Evolutionary conservation across 1,284 basidiomycete genomes (phyloP).

Genomic region (Veloboletus limbatus): DNA sequence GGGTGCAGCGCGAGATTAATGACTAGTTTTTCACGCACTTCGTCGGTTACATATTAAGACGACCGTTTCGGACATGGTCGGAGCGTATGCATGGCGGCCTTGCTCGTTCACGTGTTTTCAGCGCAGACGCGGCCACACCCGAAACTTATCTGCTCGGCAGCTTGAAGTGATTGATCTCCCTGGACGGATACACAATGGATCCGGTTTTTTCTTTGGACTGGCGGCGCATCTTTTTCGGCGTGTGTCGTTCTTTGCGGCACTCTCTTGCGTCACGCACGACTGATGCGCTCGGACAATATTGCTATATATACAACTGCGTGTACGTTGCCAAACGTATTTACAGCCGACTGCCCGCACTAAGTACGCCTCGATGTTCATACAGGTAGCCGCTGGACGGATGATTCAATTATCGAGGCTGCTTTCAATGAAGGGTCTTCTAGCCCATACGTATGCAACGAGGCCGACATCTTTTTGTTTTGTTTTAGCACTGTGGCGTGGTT

Average conservation of each 20-base stretch:
- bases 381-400: background rate
- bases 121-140: background rate
- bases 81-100: constrained; percentile 7
- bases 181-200: constrained; percentile 3
- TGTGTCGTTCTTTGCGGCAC: constrained; percentile 8
- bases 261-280: background rate
- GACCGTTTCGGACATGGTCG: constrained; percentile 13
- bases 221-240: constrained; percentile 13
- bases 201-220: constrained; percentile 11
- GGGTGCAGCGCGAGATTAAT: background rate
- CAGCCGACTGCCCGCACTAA: constrained; percentile 8
- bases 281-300: constrained; percentile 4
- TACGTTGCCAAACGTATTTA: constrained; percentile 4
- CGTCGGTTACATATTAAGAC: constrained; percentile 20
- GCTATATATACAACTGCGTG: constrained; percentile 2
- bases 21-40: no score
- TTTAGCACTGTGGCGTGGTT: constrained; percentile 1
- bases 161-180: constrained; percentile 12
- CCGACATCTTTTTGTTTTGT: background rate
- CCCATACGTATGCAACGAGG: constrained; percentile 12
- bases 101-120: constrained; percentile 10
- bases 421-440: no score
- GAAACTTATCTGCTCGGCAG: constrained; percentile 17
- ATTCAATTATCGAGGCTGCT: constrained; percentile 12
- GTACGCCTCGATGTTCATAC: no score